Conservation (phyloP, 441 rosid species). For the Aleurites moluccanus region DNA sequence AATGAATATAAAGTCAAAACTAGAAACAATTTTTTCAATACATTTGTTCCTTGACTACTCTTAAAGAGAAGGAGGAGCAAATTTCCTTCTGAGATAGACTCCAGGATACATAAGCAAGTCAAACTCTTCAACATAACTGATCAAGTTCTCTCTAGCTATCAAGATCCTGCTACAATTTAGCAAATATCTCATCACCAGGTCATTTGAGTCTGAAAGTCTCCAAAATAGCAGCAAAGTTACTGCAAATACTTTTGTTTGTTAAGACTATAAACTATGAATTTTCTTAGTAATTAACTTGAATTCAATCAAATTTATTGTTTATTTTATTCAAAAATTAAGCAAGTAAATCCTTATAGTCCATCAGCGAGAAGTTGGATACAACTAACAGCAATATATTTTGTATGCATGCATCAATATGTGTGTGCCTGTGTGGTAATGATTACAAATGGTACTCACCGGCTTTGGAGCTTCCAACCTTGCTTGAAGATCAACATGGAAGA, state of each 20-base stretch:
- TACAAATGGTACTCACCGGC: conserved; percentile 60
- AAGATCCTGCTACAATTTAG: neutral
- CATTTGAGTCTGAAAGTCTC: neutral
- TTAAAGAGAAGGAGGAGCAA: neutral
- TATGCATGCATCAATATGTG: neutral
- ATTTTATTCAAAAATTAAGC: neutral
- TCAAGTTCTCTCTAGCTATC: neutral
- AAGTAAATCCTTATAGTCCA: neutral
- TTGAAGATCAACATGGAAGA: conserved; percentile 97
- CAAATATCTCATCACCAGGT: neutral
- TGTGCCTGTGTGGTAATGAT: neutral
- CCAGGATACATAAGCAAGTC: neutral
- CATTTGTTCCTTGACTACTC: neutral
- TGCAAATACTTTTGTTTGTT: neutral
- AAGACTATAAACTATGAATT: neutral
- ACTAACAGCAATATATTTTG: neutral
- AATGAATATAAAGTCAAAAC: neutral
- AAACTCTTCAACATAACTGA: neutral
- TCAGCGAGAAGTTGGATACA: neutral
- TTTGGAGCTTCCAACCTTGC: conserved; percentile 99
- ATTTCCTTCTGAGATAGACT: neutral
- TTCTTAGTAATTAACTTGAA: neutral
- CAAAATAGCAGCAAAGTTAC: neutral
- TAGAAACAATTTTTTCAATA: neutral
- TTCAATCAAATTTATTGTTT: neutral